Evolutionary conservation across 2,329 filamentous ascomycete genomes (phyloP).

Genomic region (Exophiala spinifera): DNA sequence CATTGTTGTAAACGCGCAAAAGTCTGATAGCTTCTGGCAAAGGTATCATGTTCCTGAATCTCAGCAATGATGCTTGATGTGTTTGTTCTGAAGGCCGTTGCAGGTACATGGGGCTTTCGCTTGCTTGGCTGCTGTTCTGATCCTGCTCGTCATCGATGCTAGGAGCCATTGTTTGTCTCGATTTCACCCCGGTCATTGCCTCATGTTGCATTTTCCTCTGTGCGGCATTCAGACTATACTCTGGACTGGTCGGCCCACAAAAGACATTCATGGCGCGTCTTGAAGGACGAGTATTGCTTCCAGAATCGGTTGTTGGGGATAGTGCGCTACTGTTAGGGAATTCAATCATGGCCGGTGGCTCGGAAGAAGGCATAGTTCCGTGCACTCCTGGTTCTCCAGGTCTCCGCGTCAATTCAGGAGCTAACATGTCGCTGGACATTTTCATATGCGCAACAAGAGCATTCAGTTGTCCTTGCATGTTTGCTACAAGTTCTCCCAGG

Average conservation of each 20-base stretch:
- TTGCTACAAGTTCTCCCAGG: not conserved
- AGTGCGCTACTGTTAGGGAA: too few relatives aligned
- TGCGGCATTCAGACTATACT: conserved; percentile 1
- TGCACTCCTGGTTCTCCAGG: not conserved
- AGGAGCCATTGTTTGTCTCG: not conserved
- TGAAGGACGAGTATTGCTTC: not conserved
- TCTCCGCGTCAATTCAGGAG: not conserved
- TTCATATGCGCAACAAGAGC: not conserved
- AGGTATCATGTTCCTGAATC: not conserved
- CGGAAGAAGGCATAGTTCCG: too few relatives aligned
- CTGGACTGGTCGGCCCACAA: conserved; percentile 1
- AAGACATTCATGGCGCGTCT: not conserved
- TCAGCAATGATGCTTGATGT: not conserved
- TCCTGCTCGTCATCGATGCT: not conserved
- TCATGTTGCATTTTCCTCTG: conserved; percentile 1
- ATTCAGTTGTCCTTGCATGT: not conserved
- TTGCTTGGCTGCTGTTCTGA: not conserved
- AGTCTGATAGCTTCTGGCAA: not conserved
- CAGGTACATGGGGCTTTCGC: not conserved
- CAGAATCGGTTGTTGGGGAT: too few relatives aligned
- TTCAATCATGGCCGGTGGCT: too few relatives aligned
- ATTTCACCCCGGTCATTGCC: not conserved
- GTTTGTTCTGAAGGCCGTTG: not conserved
- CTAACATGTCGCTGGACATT: not conserved
- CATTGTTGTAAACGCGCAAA: not conserved